Evolutionary conservation across 2,329 filamentous ascomycete species (phyloP), one percentile per base, ranked within the genome.

Genomic region (Fusarium verrucosum): DNA sequence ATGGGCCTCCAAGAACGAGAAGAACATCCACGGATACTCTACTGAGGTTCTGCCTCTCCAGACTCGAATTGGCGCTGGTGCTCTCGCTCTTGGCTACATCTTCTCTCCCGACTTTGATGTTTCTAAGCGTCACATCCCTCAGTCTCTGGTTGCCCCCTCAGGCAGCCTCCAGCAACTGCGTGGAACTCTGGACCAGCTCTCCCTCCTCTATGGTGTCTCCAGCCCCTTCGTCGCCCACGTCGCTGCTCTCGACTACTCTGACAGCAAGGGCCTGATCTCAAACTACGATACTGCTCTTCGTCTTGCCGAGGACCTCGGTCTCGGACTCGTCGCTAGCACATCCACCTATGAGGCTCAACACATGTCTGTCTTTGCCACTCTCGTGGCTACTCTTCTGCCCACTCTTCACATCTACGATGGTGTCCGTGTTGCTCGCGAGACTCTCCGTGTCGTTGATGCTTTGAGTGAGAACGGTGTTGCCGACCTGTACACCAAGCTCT

Each of bases 81-180:
- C 91, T 66, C 91, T 98, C 74, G 93, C 95, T 20, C 85, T 99
- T 44, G 95, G 95, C 55, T 99, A 99, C 80, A 92, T 98, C 76
- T 99, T 98, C 84, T 97, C 94, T 61, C 92, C 92, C 73, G 95
- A 99, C 79, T 97, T 97, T 73, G 94, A 98, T 76, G 79, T 97
- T 72, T 88, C 86, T 81, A 97, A 95, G 84, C 89, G 94, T 69
- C 89, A 95, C 75, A 89, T 97, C 57, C 94, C 95, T 4, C 95
- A 99, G 83, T 89, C 92, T 16, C 88, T 99, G 65, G 80, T 99
- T 65, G 94, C 93, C 10, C 92, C 93, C 4, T 94, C 93, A 1
- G 88, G 92, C 41, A 94, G 89, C 66, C 82, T 99, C 67, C 87
- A 88, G 59, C 89, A 91, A 74, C 85, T 99, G 73, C 91, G 93